Evolutionary conservation across 768 basidiomycete genomes (phyloP), one percentile per base, ranked within the genome.

Genomic region (Gymnopilus junonius): DNA sequence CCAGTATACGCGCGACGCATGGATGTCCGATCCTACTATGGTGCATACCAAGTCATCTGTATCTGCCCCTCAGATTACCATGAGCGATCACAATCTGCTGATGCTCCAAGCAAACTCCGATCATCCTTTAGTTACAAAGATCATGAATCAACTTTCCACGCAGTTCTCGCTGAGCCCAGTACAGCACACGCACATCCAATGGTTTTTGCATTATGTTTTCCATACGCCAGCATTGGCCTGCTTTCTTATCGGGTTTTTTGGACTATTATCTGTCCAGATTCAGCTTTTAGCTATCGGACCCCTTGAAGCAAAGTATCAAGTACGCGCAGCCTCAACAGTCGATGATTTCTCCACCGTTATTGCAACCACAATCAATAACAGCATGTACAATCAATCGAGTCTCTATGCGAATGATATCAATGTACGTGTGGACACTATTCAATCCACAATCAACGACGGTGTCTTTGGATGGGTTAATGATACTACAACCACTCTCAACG

Each of bases 401-500:
- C 71, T 83, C 3, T 99, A 96, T 67, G 95, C 96, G 3, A 80
- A 75, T n/a, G 82, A 81, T 32, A 82, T 95, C 70, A 99, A 99
- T 67, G 70, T 69, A 20, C 90, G 86, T 31, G 87, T 98, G 21
- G 83, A 86, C 53, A 68, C 68, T 34, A 82, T 94, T 53, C 93
- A 99, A 77, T 81, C 79, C 39, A 85, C 87, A 6, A 86, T 99
- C 75, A 94, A 98, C 73, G 79, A 93, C 40, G 92, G 91, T 25
- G 77, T 99, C 48, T 97, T 99, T 65, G 95, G 95, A 10, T 99
- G 96, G 96, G 90, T 99, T 53, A 95, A 98, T 69, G 84, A 81
- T 17, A 97, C 97, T 8, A 97, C 95, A 1, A 88, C 87, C 3
- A 88, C 90, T 6, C 83, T 99, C 57, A 99, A 99, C 75, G 79